phyloP scores from a whole-genome alignment of 1,284 basidiomycete genomes.

The Calocybe gambosa region DNA sequence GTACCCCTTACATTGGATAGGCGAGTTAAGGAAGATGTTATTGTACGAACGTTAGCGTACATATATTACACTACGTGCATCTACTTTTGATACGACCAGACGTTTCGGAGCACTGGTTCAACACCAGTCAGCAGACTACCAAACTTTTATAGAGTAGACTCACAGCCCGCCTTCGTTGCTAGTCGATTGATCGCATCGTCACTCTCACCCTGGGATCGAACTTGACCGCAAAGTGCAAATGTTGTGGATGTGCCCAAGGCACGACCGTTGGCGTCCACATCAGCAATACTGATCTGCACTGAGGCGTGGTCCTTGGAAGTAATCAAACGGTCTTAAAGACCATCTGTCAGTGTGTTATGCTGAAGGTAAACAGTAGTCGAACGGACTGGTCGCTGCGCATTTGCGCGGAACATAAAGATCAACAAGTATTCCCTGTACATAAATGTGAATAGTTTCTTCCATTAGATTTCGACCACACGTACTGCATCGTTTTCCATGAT shows the following conservation, averaged over 20 bases:
- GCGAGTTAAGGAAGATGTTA: too few relatives aligned
- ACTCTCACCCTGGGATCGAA: conserved; percentile 92
- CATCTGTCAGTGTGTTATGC: conserved; percentile 7
- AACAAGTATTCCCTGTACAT: conserved; percentile 86
- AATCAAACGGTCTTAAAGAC: conserved; percentile 78
- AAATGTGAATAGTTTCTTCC: conserved; percentile 7
- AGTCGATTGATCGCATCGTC: conserved; percentile 97
- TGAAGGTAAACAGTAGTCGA: not conserved
- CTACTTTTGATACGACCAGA: conserved; percentile 76
- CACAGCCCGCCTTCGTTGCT: conserved; percentile 92
- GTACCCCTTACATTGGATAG: too few relatives aligned
- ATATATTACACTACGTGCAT: conserved; percentile 8
- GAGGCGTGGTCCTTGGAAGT: conserved; percentile 99
- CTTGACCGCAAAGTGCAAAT: conserved; percentile 92
- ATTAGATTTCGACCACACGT: conserved; percentile 10
- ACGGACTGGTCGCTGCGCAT: conserved; percentile 92
- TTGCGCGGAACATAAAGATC: conserved; percentile 99
- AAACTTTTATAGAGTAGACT: conserved; percentile 33
- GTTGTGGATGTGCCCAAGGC: conserved; percentile 85
- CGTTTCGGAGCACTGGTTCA: conserved; percentile 63
- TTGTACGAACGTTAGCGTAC: not conserved
- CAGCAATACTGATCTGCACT: conserved; percentile 92
- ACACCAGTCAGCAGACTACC: not conserved
- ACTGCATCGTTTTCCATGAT: conserved; percentile 81
- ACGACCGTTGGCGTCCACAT: conserved; percentile 92